Conservation (phyloP, 176 grass and related monocot species). For the Tillandsia fasciculata region DNA sequence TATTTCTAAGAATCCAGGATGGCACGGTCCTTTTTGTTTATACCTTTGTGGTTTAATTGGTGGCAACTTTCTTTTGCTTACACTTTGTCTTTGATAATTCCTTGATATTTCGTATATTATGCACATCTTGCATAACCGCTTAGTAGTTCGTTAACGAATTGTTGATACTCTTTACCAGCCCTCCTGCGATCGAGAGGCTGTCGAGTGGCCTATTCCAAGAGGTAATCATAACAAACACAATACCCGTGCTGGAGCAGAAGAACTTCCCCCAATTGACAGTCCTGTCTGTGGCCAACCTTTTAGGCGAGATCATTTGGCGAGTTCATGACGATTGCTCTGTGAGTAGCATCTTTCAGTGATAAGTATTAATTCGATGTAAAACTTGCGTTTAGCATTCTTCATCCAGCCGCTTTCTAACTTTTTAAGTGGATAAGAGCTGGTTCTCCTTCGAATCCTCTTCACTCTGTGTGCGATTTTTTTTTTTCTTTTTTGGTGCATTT, state of each 20-base stretch:
- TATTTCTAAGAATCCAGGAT: too few relatives aligned
- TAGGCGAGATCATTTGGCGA: conserved; percentile 97
- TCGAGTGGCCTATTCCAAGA: conserved; percentile 97
- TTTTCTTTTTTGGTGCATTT: not conserved
- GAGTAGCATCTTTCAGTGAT: conserved; percentile 35
- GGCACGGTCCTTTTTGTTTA: too few relatives aligned
- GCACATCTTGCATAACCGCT: not conserved
- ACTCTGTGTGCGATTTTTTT: not conserved
- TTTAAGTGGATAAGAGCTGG: not conserved
- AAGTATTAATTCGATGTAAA: conserved; percentile 4
- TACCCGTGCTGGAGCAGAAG: conserved; percentile 65
- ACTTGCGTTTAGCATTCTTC: not conserved
- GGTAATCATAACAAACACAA: conserved; percentile 95
- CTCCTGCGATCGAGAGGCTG: conserved; percentile 84
- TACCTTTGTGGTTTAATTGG: too few relatives aligned
- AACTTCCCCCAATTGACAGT: conserved; percentile 88
- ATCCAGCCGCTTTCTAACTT: not conserved
- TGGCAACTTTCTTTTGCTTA: too few relatives aligned
- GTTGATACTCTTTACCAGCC: conserved; percentile 38
- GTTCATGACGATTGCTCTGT: conserved; percentile 93
- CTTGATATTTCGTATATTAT: conserved; percentile 1
- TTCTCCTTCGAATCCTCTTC: not conserved
- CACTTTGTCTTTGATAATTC: not conserved
- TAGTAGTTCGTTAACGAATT: conserved; percentile 4
- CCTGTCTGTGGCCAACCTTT: conserved; percentile 90